Conservation (phyloP, 495 filamentous ascomycete species). For the Ramalina intermedia region DNA sequence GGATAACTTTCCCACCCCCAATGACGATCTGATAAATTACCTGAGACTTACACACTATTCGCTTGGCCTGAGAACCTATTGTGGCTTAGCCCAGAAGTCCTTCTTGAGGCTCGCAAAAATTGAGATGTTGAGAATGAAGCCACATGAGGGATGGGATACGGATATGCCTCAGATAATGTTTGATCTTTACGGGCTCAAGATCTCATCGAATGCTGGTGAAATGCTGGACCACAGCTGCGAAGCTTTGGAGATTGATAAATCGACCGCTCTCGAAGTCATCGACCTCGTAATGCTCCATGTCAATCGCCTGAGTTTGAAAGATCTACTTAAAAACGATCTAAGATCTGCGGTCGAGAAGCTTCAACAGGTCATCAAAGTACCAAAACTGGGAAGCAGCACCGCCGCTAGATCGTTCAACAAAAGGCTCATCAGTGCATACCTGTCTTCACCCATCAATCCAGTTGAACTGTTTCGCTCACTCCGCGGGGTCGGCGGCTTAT, state of each 20-base stretch:
- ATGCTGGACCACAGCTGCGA: constrained; percentile 64
- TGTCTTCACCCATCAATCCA: constrained; percentile 71
- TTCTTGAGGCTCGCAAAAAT: constrained; percentile 82
- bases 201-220: constrained; percentile 50
- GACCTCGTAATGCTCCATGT: constrained; percentile 71
- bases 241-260: constrained; percentile 58
- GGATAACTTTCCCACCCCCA: constrained; percentile 42
- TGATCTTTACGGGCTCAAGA: constrained; percentile 73
- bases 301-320: constrained; percentile 74
- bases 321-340: constrained; percentile 78
- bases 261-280: constrained; percentile 62
- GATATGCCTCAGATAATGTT: constrained; percentile 79
- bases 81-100: constrained; percentile 67
- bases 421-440: constrained; percentile 56
- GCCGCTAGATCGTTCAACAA: constrained; percentile 42
- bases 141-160: constrained; percentile 54
- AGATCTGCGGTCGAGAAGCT: constrained; percentile 81
- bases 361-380: constrained; percentile 52
- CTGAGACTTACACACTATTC: constrained; percentile 68
- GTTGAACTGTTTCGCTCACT: constrained; percentile 64
- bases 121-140: constrained; percentile 51
- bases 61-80: constrained; percentile 73
- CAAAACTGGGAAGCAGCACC: constrained; percentile 54
- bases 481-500: constrained; percentile 55
- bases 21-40: constrained; percentile 58